A percentile compares a stretch with the other conserved stretches of the same genome.
Conservation (phyloP, 495 filamentous ascomycete genomes). For the Aspergillus taichungensis region DNA sequence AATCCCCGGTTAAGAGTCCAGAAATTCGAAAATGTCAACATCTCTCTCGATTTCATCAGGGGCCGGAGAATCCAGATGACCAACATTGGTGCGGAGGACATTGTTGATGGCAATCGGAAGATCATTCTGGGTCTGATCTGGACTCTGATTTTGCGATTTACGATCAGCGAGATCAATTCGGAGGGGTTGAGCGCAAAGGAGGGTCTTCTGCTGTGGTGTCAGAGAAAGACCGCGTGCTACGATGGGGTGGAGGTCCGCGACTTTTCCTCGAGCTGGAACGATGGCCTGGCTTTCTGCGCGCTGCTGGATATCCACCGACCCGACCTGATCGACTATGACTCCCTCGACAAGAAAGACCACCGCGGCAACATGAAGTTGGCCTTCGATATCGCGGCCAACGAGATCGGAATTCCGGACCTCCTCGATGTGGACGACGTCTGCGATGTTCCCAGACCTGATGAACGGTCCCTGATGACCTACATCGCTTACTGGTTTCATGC, state of each 20-base stretch:
- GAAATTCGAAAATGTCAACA: slow-evolving; percentile 97
- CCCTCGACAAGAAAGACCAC: slow-evolving; percentile 88
- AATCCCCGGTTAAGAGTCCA: slow-evolving; percentile 94
- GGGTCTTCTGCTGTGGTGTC: slow-evolving; percentile 91
- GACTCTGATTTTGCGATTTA: slow-evolving; percentile 95
- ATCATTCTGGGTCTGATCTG: slow-evolving; percentile 95
- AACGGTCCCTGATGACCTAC: slow-evolving; percentile 96
- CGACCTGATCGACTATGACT: slow-evolving; percentile 92
- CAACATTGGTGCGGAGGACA: slow-evolving; percentile 97
- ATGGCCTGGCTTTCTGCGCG: slow-evolving; percentile 93
- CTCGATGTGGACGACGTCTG: slow-evolving; percentile 97
- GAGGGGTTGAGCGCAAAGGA: slow-evolving; percentile 98
- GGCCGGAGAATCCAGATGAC: slow-evolving; percentile 89
- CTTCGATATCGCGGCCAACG: slow-evolving; percentile 89
- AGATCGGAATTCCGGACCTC: slow-evolving; percentile 93
- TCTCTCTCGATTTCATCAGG: slow-evolving; percentile 86
- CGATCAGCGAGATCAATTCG: slow-evolving; percentile 96
- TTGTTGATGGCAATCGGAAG: slow-evolving; percentile 95
- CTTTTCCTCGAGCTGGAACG: slow-evolving; percentile 94
- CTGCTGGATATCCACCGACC: slow-evolving; percentile 94
- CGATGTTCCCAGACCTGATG: slow-evolving; percentile 91
- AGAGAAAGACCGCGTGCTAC: slow-evolving; percentile 96
- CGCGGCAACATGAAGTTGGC: slow-evolving; percentile 95
- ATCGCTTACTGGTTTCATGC: slow-evolving; percentile 99
- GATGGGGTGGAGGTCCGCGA: slow-evolving; percentile 91